These are phyloP conservation scores for Ceratocystis cubensis DNA, from an alignment of 2,329 filamentous ascomycete species.

Conservation along the genomic window DNA sequence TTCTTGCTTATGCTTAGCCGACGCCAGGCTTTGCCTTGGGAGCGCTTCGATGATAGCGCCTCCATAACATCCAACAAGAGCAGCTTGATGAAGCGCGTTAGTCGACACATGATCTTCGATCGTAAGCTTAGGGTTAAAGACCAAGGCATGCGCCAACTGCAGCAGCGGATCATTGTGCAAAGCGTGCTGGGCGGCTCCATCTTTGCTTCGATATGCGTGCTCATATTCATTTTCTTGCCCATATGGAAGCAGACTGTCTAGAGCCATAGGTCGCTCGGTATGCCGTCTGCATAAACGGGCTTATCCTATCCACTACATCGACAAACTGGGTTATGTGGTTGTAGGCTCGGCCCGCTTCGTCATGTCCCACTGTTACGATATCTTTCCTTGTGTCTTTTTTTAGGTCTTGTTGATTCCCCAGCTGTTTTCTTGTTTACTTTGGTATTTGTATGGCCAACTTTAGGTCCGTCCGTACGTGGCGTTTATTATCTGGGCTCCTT, in stretches of 20 bases:
- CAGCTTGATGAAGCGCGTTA: conserved; percentile 27
- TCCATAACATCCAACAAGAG: conserved; percentile 24
- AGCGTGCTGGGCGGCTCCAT: conserved; percentile 30
- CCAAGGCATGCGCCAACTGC: conserved; percentile 31
- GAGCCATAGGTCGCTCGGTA: not conserved
- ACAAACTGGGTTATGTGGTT: not conserved
- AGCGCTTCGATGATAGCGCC: conserved; percentile 33
- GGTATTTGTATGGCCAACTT: not conserved
- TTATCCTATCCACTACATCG: too few relatives aligned
- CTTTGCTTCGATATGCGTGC: conserved; percentile 29
- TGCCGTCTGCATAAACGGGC: not conserved
- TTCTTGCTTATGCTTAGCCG: conserved; percentile 36
- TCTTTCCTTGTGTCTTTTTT: conserved; percentile 6
- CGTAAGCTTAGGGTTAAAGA: conserved; percentile 36
- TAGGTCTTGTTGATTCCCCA: not conserved
- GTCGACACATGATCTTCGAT: conserved; percentile 37
- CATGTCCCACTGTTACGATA: not conserved
- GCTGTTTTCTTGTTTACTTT: conserved; percentile 3
- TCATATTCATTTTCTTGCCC: conserved; percentile 34
- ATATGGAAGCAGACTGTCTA: conserved; percentile 31
- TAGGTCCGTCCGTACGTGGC: not conserved
- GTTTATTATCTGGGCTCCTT: not conserved
- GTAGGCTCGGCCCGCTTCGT: not conserved
- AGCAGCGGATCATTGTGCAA: conserved; percentile 35
- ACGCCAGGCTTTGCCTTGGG: conserved; percentile 37